Evolutionary conservation across 352 stramenopile species (phyloP).

Genomic region (Vaucheria bursata): DNA sequence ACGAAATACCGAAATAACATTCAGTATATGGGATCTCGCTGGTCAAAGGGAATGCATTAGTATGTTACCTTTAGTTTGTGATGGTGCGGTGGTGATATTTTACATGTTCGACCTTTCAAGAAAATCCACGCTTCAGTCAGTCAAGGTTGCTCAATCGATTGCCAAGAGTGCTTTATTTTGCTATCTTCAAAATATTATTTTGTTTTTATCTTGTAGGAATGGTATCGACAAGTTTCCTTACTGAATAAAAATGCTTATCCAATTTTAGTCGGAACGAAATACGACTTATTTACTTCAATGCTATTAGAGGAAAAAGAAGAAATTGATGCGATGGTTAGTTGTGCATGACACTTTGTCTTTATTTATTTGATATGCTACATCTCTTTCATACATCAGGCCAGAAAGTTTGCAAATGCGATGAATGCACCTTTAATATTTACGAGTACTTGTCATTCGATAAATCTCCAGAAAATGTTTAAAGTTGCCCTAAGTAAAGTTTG

Average conservation of each 20-base stretch:
- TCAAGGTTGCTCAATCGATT: slow-evolving; percentile 59
- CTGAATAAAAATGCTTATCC: slow-evolving; percentile 63
- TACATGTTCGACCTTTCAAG: slow-evolving; percentile 88
- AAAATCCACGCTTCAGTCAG: slow-evolving; percentile 76
- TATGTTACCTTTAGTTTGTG: slow-evolving; percentile 87
- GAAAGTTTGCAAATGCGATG: slow-evolving; percentile 87
- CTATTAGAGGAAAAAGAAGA: slow-evolving; percentile 78
- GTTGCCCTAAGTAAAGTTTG: slow-evolving; percentile 84
- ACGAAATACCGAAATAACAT: slow-evolving; percentile 85
- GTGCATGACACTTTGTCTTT: not conserved
- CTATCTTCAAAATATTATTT: not conserved
- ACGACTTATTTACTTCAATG: slow-evolving; percentile 81
- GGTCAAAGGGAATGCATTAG: slow-evolving; percentile 82
- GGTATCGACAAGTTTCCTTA: slow-evolving; percentile 56
- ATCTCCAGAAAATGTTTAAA: slow-evolving; percentile 90
- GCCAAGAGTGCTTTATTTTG: not conserved
- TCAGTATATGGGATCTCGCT: slow-evolving; percentile 86
- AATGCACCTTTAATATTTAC: slow-evolving; percentile 85
- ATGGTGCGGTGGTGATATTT: slow-evolving; percentile 80
- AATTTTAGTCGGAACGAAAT: slow-evolving; percentile 87
- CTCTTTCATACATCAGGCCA: slow-evolving; percentile 55
- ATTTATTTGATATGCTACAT: not conserved
- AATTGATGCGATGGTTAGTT: slow-evolving; percentile 73
- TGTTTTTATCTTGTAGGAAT: slow-evolving; percentile 57
- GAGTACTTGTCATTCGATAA: slow-evolving; percentile 82